Evolutionary conservation across 306 rosid species (phyloP), one percentile per base, ranked within the genome.

Genomic region (Lotus japonicus): DNA sequence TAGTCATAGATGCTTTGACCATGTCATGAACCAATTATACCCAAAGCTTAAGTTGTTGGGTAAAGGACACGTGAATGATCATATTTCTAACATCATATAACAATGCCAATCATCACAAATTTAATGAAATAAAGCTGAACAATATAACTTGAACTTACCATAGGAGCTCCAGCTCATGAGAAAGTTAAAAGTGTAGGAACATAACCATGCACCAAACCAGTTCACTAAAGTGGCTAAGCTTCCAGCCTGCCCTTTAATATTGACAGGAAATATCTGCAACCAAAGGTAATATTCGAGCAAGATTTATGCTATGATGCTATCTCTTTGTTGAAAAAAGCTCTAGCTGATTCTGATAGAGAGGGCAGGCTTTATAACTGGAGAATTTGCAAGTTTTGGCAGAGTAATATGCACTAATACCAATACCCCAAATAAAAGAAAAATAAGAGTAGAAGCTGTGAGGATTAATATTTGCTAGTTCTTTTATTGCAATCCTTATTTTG

Each of bases 161-260:
- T 86, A 92, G 72, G 92, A 80, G 80, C 92, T 90, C 98, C 98
- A 92, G 50, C 44, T 77, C 90, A 88, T 79, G 17, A 92, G 88
- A 77, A 78, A 92, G 84, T 92, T 92, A 82, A 90, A 92, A 66
- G 91, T 92, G 76, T 84, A 92, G 42, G 96, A 92, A 80, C 89
- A 84, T 66, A 83, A 23, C 97, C 98, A 92, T 65, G 97, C 97
- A 14, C 94, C 94, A 70, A 92, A 85, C 98, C 96, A 92, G 79
- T 92, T 92, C 76, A 84, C 81, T 26, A 94, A 73, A 16, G 98
- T 92, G 57, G 97, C 96, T 61, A 82, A 26, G 82, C 97, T 94
- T 81, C 98, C 98, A 11, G 90, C 95, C 38, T 45, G 73, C 12
- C 96, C 98, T 78, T 90, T 88, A 15, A 94, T 86, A 74, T 90